A percentile compares a stretch with the other conserved stretches of the same genome.
Conservation (phyloP, 1,284 basidiomycete species). For the Heterobasidion irregulare region DNA sequence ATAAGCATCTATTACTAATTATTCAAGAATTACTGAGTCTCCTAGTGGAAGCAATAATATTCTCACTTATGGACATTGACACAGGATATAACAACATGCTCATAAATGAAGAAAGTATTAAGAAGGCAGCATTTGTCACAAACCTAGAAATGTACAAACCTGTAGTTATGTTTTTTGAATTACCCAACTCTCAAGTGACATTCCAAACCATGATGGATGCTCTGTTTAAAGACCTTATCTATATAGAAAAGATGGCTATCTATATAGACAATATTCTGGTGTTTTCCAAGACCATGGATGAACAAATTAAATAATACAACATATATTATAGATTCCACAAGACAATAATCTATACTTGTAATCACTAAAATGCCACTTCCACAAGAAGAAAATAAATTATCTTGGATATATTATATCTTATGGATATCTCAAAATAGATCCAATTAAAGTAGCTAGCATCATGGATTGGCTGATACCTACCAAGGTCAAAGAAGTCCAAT, state of each 20-base stretch:
- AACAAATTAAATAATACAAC: no score
- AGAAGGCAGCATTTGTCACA: slow-evolving; percentile 26
- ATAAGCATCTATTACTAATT: slow-evolving; percentile 22
- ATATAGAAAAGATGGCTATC: no score
- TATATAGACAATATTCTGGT: no score
- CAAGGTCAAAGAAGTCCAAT: slow-evolving; percentile 9
- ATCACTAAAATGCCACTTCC: no score
- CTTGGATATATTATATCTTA: no score
- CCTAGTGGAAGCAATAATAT: slow-evolving; percentile 9
- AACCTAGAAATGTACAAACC: slow-evolving; percentile 27
- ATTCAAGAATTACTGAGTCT: slow-evolving; percentile 20
- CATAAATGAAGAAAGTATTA: slow-evolving; percentile 25
- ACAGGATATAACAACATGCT: slow-evolving; percentile 23
- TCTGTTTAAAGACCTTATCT: no score
- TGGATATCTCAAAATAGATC: no score
- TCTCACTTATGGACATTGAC: slow-evolving; percentile 21
- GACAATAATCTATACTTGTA: no score
- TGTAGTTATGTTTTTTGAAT: slow-evolving; percentile 28
- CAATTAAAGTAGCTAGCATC: no score
- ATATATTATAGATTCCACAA: no score
- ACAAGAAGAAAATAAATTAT: no score
- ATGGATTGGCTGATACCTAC: slow-evolving; percentile 6
- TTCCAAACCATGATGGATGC: slow-evolving; percentile 17
- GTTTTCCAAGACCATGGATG: no score
- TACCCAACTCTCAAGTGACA: slow-evolving; percentile 20